Conservation (phyloP, 169 alveolate genomes). For the Plasmodium ovale region DNA sequence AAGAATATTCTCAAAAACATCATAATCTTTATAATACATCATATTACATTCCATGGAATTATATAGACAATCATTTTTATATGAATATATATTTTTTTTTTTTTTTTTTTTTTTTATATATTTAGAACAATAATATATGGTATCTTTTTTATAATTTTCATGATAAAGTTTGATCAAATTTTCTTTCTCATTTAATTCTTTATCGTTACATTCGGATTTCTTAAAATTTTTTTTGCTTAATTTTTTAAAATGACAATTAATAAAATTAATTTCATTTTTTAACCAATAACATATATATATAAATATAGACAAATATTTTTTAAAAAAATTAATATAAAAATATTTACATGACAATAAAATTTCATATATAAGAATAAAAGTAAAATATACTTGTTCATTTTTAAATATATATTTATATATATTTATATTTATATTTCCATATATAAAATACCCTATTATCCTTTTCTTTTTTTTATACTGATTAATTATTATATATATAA, state of each 20-base stretch:
- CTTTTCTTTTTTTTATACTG: constrained; percentile 28
- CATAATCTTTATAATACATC: constrained; percentile 5
- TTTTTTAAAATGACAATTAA: background rate
- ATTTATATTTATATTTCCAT: constrained; percentile 23
- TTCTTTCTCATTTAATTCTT: too few relatives aligned
- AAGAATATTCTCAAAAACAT: constrained; percentile 26
- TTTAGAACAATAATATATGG: background rate
- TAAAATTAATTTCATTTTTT: constrained; percentile 20
- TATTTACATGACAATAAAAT: constrained; percentile 45
- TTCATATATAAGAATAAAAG: constrained; percentile 44
- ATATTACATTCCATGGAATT: too few relatives aligned
- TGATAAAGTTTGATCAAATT: constrained; percentile 27
- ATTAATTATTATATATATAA: constrained; percentile 13
- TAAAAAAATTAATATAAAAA: constrained; percentile 23
- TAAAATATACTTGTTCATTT: constrained; percentile 54
- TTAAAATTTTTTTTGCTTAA: constrained; percentile 16
- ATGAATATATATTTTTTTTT: background rate
- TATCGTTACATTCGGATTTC: too few relatives aligned
- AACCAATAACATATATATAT: constrained; percentile 47
- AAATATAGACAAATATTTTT: constrained; percentile 42
- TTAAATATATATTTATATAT: constrained; percentile 56
- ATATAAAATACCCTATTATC: constrained; percentile 13
- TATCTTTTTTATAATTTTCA: constrained; percentile 26
- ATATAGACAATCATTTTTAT: background rate
- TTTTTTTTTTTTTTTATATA: background rate